Base-by-base conservation (phyloP, 1,284 basidiomycete genomes). In the Crepidotus sp. region DNA sequence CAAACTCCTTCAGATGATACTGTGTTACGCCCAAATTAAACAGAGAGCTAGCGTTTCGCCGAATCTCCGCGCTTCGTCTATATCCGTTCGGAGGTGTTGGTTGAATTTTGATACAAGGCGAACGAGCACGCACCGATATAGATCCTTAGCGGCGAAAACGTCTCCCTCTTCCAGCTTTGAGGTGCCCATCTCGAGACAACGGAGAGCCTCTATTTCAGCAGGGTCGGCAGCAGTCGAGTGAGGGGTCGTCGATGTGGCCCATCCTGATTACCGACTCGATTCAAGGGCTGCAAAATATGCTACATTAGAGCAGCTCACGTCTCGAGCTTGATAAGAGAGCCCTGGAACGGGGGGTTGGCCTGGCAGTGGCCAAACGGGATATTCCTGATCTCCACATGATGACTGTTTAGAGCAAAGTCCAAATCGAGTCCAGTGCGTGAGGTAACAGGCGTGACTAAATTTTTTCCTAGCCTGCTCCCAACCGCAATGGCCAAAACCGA, bases 1-100 rank as follows among this genome's bases (percentile, higher is more conserved):
- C 78, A 59, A 80, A 90, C 62, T 92, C 86, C 73, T 91, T 89
- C 36, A 89, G 74, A 61, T 92, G 89, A 61, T 91, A 93, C 58
- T 87, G 80, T 3, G 87, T 89, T 26, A 93, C 89, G 32, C 89
- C 89, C 15, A 93, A 73, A 60, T 93, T 93, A 66, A 91, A 93
- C 32, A 91, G 73, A 13, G 86, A 83, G 56, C 83, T 87, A 13
- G 88, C 81, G 47, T 77, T 89, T 48, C 82, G 76, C 60, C 85
- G 83, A 46, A 93, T 85, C 53, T 84, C 77, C 10, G 86, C 74
- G 57, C 87, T 91, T 56, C 87, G 77, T 59, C 76, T 67, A 65
- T 96, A n/a, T n/a, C n/a, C n/a, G n/a, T n/a, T n/a, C n/a, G n/a
- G n/a, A n/a, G n/a, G n/a, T n/a, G n/a, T n/a, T n/a, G n/a, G n/a